Base-by-base conservation (phyloP, 805 yeast species). In the Starmerella sirachaensis region DNA sequence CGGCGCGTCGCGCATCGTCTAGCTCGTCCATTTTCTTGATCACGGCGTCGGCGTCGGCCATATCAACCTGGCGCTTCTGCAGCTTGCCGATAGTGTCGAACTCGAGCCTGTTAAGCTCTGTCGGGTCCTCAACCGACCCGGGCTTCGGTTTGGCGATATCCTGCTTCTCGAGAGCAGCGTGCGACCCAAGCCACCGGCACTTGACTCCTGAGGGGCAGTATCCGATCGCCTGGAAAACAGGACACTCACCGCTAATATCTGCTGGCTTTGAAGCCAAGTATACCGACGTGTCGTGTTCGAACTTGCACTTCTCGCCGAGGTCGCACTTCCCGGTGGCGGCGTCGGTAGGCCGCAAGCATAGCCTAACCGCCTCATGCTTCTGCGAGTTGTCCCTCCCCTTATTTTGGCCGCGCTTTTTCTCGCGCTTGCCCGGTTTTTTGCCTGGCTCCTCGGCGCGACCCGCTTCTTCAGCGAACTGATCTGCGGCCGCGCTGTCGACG, bases 131-230 rank as follows among this genome's bases (percentile, higher is more conserved):
- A 10, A 34, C 21, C 3, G 31, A 29, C 6, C 35, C 38, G 5
- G 40, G 21, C 11, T 20, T 27, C 9, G 29, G 39, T 12, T 14
- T 20, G 6, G 16, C 19, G 9, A 26, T 29, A 22, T 13, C 18
- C 14, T 11, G 10, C 20, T 14, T 24, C 13, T 28, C 29, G 3
- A 31, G 35, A 28, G 61, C 23, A 8, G 32, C 29, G 18, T 91
- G 97, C 12, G 82, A 71, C 3, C 70, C 62, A 40, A 91, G 68
- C 83, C 94, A 91, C 51, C 95, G 72, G 62, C 99, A 91, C 57
- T 83, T 88, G 50, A 82, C 61, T 0, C 98, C 98, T 44, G 79
- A 71, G 4, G 94, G 94, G 65, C 99, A 91, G 53, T 73, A 76
- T 0, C 99, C 99, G 24, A 83, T 64, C 1, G 80, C 78, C 23